Conservation (phyloP, 495 filamentous ascomycete genomes). For the Hyaloscypha finlandica region DNA sequence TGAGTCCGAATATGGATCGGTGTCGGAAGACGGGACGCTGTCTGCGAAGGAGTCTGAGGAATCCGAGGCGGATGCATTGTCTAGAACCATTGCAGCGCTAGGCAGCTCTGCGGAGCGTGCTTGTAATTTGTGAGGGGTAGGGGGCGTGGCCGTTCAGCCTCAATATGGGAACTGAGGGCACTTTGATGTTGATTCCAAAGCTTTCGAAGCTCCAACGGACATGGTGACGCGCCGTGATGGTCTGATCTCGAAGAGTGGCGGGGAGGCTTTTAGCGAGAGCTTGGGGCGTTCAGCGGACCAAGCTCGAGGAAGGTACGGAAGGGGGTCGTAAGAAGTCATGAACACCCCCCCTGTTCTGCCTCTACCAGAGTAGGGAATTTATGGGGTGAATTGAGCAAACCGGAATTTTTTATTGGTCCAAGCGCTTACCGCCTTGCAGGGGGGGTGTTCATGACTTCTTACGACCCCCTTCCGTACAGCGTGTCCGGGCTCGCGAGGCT, state of each 20-base stretch:
- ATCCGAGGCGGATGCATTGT: slow-evolving; percentile 14
- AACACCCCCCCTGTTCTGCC: too few relatives aligned
- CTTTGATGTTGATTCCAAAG: not conserved
- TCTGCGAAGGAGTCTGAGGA: slow-evolving; percentile 9
- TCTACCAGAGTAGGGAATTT: too few relatives aligned
- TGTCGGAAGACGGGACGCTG: slow-evolving; percentile 22
- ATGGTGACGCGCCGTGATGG: slow-evolving; percentile 18
- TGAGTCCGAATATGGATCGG: slow-evolving; percentile 27
- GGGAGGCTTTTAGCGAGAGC: not conserved
- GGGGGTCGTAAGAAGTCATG: too few relatives aligned
- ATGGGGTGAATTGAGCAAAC: too few relatives aligned
- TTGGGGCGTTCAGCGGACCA: not conserved
- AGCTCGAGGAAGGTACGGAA: too few relatives aligned
- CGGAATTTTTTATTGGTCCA: too few relatives aligned
- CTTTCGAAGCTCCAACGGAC: not conserved
- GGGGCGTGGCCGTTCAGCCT: not conserved
- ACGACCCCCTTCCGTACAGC: too few relatives aligned
- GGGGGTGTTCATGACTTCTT: too few relatives aligned
- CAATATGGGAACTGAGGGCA: not conserved
- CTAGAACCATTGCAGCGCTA: slow-evolving; percentile 27
- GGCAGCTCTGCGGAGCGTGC: not conserved
- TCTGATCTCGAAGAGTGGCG: not conserved
- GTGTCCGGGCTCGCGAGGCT: too few relatives aligned
- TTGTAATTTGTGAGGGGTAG: not conserved
- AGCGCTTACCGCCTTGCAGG: too few relatives aligned